Conservation (phyloP, 2,329 filamentous ascomycete genomes). For the Apiospora malaysiana region DNA sequence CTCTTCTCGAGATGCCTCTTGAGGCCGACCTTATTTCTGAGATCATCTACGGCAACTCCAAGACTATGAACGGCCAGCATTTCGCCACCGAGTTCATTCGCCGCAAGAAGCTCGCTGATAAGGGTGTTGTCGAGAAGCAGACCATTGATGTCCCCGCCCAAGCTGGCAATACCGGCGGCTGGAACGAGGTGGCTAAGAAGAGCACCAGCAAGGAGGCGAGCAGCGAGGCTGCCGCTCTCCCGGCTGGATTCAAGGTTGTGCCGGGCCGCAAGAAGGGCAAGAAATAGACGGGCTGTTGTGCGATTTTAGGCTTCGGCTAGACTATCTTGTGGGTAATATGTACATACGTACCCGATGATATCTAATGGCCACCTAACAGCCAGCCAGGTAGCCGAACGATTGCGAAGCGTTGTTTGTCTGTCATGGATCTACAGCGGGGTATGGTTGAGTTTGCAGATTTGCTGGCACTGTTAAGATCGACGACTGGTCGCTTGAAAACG, state of each 20-base stretch:
- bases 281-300: conserved; percentile 54
- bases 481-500: background rate
- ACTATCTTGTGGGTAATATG: background rate
- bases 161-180: conserved; percentile 65
- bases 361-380: background rate
- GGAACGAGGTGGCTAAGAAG: conserved; percentile 98
- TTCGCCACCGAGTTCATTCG: conserved; percentile 95
- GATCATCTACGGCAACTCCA: conserved; percentile 83
- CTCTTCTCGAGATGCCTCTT: conserved; percentile 75
- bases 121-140: conserved; percentile 82
- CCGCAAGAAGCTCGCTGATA: conserved; percentile 90
- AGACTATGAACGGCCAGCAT: conserved; percentile 88
- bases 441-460: background rate
- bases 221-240: conserved; percentile 51
- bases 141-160: conserved; percentile 49
- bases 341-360: background rate
- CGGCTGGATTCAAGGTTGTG: conserved; percentile 85
- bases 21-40: conserved; percentile 87
- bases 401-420: background rate
- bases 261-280: conserved; percentile 90
- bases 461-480: background rate
- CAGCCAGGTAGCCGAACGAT: background rate
- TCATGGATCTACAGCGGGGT: background rate
- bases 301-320: background rate
- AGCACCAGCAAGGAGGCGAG: conserved; percentile 55